Evolutionary conservation across 148 eudicot species (phyloP).

Genomic region (Nepenthes mirabilis): DNA sequence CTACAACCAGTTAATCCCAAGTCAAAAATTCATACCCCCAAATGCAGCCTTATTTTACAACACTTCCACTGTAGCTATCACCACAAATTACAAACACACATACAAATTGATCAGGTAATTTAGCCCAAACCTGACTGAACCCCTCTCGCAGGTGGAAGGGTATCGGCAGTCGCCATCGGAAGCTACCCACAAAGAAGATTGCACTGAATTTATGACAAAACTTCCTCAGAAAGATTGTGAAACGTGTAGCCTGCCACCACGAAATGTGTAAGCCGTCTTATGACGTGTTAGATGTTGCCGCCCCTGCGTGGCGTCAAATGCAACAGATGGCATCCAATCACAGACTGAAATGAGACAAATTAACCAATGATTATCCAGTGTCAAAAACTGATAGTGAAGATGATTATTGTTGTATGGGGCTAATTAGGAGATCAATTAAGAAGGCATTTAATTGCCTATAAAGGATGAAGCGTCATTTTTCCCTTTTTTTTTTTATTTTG

Average conservation of each 20-base stretch:
- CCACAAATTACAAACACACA: neutral
- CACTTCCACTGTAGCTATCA: neutral
- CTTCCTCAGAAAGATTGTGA: conserved; percentile 6
- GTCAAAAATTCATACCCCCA: neutral
- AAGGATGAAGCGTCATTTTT: no score
- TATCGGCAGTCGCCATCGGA: conserved; percentile 19
- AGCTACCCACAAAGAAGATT: conserved; percentile 6
- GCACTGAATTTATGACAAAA: conserved; percentile 13
- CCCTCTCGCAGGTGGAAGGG: conserved; percentile 8
- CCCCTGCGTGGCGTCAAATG: conserved; percentile 2
- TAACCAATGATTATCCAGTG: neutral
- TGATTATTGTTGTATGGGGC: no score
- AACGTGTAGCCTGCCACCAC: conserved; percentile 13
- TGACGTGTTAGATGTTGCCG: conserved; percentile 9
- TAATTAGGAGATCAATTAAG: no score
- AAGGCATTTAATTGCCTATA: no score
- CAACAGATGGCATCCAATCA: conserved; percentile 9
- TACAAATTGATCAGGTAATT: neutral
- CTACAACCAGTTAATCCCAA: neutral
- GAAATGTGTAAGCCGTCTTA: conserved; percentile 7
- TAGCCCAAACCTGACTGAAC: conserved; percentile 15
- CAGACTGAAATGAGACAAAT: neutral
- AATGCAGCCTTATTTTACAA: neutral
- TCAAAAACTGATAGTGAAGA: neutral
- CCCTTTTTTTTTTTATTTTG: no score